Evolutionary conservation across 805 yeast species (phyloP).

Genomic region (Candida methanosorbosa): DNA sequence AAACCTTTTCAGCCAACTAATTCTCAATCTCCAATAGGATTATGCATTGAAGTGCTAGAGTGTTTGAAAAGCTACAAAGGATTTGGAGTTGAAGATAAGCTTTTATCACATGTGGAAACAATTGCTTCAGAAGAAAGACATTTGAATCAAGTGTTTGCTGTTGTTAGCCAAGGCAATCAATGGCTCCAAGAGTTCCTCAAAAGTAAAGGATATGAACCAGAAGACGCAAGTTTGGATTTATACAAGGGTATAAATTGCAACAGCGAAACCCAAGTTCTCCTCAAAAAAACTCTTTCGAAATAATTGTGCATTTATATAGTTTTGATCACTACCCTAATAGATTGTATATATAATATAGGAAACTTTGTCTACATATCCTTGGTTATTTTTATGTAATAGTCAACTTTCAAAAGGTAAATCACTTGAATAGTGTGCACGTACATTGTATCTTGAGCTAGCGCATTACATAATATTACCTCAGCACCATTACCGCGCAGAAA

Average conservation of each 20-base stretch:
- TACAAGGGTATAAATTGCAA: not conserved
- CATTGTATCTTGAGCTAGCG: no score
- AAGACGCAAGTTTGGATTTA: slow-evolving; percentile 5
- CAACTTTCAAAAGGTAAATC: no score
- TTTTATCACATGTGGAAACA: slow-evolving; percentile 48
- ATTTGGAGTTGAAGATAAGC: slow-evolving; percentile 51
- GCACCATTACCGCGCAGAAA: no score
- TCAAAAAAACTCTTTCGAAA: not conserved
- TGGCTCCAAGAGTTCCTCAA: slow-evolving; percentile 5
- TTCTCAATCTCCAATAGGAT: slow-evolving; percentile 24
- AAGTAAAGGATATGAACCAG: slow-evolving; percentile 11
- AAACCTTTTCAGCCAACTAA: slow-evolving; percentile 35
- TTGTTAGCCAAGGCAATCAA: slow-evolving; percentile 2
- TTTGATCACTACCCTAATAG: no score
- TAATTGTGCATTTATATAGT: no score
- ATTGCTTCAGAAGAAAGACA: slow-evolving; percentile 43
- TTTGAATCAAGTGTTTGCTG: slow-evolving; percentile 36
- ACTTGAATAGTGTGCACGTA: no score
- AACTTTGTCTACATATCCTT: no score
- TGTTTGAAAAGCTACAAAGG: slow-evolving; percentile 53
- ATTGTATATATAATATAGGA: no score
- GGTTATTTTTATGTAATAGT: no score
- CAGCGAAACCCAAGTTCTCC: not conserved
- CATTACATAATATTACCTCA: no score
- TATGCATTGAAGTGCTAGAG: slow-evolving; percentile 12